Conservation (phyloP, 164 flowering plant genomes). For the Berberis thunbergii region DNA sequence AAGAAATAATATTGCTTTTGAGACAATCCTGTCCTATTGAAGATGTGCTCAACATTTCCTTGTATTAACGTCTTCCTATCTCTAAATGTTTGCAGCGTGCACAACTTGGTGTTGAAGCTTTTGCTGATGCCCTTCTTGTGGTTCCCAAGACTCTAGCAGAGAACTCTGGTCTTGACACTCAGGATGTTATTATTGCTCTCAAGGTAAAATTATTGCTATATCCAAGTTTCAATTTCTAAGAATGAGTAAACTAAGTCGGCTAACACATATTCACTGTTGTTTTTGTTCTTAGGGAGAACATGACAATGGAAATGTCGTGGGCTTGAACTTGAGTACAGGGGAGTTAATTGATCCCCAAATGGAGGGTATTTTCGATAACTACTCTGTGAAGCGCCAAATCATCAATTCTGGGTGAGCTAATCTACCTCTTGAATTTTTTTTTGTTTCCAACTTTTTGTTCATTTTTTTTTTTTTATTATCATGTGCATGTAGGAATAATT, state of each 20-base stretch:
- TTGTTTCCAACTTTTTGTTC: too few relatives aligned
- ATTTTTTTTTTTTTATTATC: too few relatives aligned
- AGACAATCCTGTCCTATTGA: too few relatives aligned
- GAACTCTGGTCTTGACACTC: constrained; percentile 96
- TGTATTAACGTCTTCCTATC: background rate
- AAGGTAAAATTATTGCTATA: constrained; percentile 34
- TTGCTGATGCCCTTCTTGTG: constrained; percentile 97
- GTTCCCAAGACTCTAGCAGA: constrained; percentile 96
- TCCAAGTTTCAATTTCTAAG: too few relatives aligned
- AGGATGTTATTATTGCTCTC: constrained; percentile 81
- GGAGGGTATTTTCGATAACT: constrained; percentile 98
- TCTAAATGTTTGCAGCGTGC: constrained; percentile 60
- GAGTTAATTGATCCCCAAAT: constrained; percentile 89
- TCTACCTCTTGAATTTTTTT: too few relatives aligned
- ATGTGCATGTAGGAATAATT: too few relatives aligned
- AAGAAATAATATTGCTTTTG: too few relatives aligned
- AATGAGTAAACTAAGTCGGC: background rate
- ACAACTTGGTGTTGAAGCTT: constrained; percentile 95
- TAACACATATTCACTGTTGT: background rate
- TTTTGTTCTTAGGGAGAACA: constrained; percentile 69
- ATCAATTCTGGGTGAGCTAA: constrained; percentile 80
- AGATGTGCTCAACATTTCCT: background rate
- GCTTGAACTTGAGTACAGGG: constrained; percentile 79
- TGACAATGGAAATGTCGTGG: constrained; percentile 84
- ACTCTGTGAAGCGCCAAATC: constrained; percentile 91